Base-by-base conservation (phyloP, 2,329 filamentous ascomycete genomes). In the Penicillium sumatraense region DNA sequence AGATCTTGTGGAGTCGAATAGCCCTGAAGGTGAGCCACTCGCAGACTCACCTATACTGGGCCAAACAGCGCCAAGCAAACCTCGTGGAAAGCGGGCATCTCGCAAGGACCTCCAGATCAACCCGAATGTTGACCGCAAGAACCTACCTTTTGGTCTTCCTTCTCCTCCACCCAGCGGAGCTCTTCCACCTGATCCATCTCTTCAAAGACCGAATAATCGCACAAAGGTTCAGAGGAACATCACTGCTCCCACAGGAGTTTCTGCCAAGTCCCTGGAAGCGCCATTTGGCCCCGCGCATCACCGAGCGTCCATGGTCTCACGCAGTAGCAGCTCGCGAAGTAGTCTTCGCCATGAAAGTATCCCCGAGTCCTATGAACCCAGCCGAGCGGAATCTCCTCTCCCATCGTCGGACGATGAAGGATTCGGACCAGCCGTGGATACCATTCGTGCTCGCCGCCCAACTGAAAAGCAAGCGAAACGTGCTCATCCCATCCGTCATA, bases 351-450 rank as follows among this genome's bases (percentile, higher is more conserved):
- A 61, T 29, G 64, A 64, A 38, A 62, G 54, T 29, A 51, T 61
- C 8, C 51, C 54, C 7, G 63, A 67, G 23, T 56, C 50, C 13
- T 50, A 57, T 9, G 55, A 61, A 11, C 53, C 46, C 16, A 49
- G 49, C 33, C 63, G 61, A n/a, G 58, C 68, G 2, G 68, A 71
- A 23, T 73, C 69, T 5, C 71, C 72, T 8, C 57, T 76, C 8
- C 70, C 73, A n/a, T 76, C 74, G 27, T 76, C 74, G 0, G 74
- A 77, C 31, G 74, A 76, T 10, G 74, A 77, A 52, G 64, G 67
- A n/a, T 64, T 69, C 27, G 64, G 62, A 10, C 62, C 56, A 1
- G 51, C 45, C 16, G 36, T 53, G 14, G 58, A 56, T 7, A 36
- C 48, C n/a, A 38, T 51, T 21, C 53, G 49, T 7, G 20, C 59